Conservation (phyloP, 345 rosid species). For the Hibiscus tridactylites region DNA sequence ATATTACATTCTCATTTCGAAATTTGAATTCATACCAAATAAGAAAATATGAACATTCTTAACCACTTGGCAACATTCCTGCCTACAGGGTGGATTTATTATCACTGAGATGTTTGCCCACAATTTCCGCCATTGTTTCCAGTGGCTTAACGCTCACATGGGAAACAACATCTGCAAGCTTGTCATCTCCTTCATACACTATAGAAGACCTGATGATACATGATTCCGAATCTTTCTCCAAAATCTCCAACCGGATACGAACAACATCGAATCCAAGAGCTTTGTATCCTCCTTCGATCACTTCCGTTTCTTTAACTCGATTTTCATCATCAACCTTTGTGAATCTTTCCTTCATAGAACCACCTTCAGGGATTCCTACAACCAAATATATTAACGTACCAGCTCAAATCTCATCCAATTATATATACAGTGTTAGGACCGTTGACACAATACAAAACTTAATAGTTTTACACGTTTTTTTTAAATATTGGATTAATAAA, state of each 20-base stretch:
- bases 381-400: background rate
- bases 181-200: slow-evolving; percentile 28
- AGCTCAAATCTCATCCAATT: no score
- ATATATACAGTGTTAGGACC: no score
- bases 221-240: slow-evolving; percentile 28
- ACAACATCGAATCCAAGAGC: slow-evolving; percentile 20
- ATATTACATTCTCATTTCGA: no score
- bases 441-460: no score
- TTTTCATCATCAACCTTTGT: slow-evolving; percentile 25
- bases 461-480: no score
- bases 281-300: slow-evolving; percentile 24
- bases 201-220: slow-evolving; percentile 16
- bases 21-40: no score
- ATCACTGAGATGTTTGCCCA: background rate
- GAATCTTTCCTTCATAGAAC: slow-evolving; percentile 27
- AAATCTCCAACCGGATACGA: slow-evolving; percentile 19
- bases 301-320: slow-evolving; percentile 30
- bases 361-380: slow-evolving; percentile 24
- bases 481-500: no score
- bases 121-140: slow-evolving; percentile 15
- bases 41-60: no score
- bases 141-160: background rate
- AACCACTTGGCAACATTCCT: no score
- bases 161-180: slow-evolving; percentile 15
- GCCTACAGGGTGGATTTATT: no score